phyloP scores from a whole-genome alignment of 306 rosid species.

The Macrotyloma uniflorum region DNA sequence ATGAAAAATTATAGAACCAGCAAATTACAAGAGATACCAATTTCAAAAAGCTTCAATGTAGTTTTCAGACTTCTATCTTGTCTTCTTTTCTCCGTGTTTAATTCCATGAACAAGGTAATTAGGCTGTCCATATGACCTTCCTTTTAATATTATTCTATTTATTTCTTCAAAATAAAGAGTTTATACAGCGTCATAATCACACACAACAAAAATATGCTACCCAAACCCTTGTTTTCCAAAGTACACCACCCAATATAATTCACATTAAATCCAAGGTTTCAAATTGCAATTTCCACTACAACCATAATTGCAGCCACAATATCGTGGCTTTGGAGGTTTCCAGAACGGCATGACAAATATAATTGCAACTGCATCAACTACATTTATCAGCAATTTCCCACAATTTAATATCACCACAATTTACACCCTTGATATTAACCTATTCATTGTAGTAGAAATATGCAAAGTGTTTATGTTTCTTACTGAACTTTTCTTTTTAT shows the following conservation, averaged over 20 bases:
- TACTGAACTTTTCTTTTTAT: conserved; percentile 6
- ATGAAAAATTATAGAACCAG: not conserved
- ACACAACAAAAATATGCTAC: not conserved
- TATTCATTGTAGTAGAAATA: not conserved
- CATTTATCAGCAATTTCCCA: not conserved
- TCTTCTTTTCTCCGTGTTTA: not conserved
- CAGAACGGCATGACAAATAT: not conserved
- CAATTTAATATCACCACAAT: not conserved
- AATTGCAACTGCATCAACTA: not conserved
- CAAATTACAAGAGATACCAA: not conserved
- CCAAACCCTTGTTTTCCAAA: conserved; percentile 18
- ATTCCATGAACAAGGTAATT: not conserved
- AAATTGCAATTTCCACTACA: not conserved
- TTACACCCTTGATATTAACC: not conserved
- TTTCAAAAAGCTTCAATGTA: conserved; percentile 18
- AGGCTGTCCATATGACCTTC: not conserved
- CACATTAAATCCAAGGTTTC: not conserved
- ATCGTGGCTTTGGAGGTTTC: not conserved
- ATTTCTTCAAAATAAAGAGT: not conserved
- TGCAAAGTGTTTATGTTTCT: not conserved
- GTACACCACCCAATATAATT: not conserved
- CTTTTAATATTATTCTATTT: not conserved
- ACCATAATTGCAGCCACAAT: not conserved
- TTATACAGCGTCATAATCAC: not conserved
- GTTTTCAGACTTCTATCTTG: not conserved